Base-by-base conservation (phyloP, 148 eudicot species). In the Euryodendron excelsum region DNA sequence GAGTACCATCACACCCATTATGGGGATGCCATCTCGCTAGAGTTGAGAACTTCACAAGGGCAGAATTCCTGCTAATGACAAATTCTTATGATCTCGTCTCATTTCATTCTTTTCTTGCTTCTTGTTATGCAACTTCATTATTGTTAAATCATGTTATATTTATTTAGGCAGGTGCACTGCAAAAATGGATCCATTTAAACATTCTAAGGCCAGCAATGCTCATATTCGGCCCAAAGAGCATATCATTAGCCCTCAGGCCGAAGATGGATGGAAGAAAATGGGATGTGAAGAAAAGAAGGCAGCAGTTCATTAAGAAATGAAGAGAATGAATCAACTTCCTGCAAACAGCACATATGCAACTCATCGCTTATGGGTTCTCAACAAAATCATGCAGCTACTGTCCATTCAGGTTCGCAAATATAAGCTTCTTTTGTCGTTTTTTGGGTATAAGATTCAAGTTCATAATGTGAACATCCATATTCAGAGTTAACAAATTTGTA, bases 281-380 rank as follows among this genome's bases (percentile, higher is more conserved):
- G 86, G 83, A 34, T 71, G 47, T 60, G 91, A 85, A 52, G 91
- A 78, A 79, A 91, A 87, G 81, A 88, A 84, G 81, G 86, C 84
- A 36, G 89, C 86, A 4, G 83, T 90, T 64, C 73, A 89, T 66
- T 86, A 86, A 72, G 98, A 94, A 80, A 83, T 94, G 77, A 84
- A 78, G 73, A 87, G 87, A 83, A 82, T 89, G 90, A 90, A 81
- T 60, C 85, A 80, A 64, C 88, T 91, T 74, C 98, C 98, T 67
- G 77, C 83, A 8, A 89, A 82, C 81, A 94, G 98, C 85, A 69
- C 82, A 50, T 91, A 90, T 84, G 98, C 90, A 69, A 79, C 84
- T 79, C 98, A 91, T 69, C 98, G 96, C 4, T 79, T 86, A 73
- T 86, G 94, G 65, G 94, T 91, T 78, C 90, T 94, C 44, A 85